Evolutionary conservation across 371 early-diverging fungal genomes (phyloP), one percentile per base, ranked within the genome.

Genomic region (Rhizopus arrhizus): DNA sequence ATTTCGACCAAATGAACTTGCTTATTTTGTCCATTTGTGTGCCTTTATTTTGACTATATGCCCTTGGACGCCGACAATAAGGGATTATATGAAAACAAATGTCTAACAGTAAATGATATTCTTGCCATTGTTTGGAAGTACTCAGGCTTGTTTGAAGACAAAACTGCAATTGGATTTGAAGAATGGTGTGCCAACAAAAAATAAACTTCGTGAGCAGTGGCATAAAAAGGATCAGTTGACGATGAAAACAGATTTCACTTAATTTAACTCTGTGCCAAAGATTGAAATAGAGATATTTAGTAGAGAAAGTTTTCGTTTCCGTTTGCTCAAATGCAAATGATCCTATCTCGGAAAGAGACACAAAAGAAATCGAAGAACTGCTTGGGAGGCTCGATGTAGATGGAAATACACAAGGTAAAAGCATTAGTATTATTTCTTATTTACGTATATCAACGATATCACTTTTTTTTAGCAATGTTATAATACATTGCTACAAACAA

Each of bases 111-210:
- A 32, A 49, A 49, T 13, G 49, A 49, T 5, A 49, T 49, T 31
- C 28, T 49, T 49, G 33, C 49, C 13, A 49, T 13, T 28, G 49
- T 49, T 13, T 49, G 49, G 49, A 49, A 49, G 33, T 49, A 49
- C 22, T 31, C 28, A 49, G 33, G 6, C 16, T 49, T 49, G 4
- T 13, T 10, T 28, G 31, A 49, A 32, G 49, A 49, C 49, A 49
- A 49, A 33, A 13, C 10, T 49, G 49, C 33, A 5, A 49, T 28
- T 0, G 49, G 49, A 4, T 49, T 49, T 49, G 49, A 0, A 31
- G 6, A 49, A 49, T 49, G 49, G 49, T 49, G 33, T 4, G 3
- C 0, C 1, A 49, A 49, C 33, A 5, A 13, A 49, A 49, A 49
- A 11, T 31, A 0, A 49, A 49, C 5, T 15, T 49, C 9, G 6